A percentile compares a stretch with the other conserved stretches of the same genome.
Conservation (phyloP, 116 monocot genomes). For the Zostera marina region DNA sequence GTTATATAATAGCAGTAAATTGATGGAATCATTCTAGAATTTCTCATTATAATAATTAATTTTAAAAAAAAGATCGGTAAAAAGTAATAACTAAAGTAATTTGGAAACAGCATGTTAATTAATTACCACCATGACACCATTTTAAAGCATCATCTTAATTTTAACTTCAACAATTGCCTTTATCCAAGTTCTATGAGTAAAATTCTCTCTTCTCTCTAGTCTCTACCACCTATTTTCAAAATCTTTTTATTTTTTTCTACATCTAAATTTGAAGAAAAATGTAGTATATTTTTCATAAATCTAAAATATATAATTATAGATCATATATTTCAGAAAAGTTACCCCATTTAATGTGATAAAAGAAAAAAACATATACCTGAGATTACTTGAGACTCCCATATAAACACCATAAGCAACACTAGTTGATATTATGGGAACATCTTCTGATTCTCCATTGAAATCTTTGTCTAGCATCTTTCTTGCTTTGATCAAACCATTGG, state of each 20-base stretch:
- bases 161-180: too few relatives aligned
- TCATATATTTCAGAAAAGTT: not conserved
- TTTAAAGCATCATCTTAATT: too few relatives aligned
- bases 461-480: constrained; percentile 65
- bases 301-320: not conserved
- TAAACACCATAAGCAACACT: constrained; percentile 97
- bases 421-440: constrained; percentile 76
- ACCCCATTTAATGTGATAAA: not conserved
- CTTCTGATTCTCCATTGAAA: constrained; percentile 57
- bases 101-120: too few relatives aligned
- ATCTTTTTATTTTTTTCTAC: too few relatives aligned
- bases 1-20: not conserved
- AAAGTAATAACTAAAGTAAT: too few relatives aligned
- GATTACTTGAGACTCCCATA: constrained; percentile 97
- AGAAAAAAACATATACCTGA: constrained; percentile 41
- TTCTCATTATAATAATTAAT: too few relatives aligned
- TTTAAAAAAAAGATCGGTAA: too few relatives aligned
- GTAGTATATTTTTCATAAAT: not conserved
- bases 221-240: too few relatives aligned
- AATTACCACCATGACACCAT: too few relatives aligned
- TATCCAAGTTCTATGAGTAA: too few relatives aligned
- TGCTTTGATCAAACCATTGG: constrained; percentile 62
- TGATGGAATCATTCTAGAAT: not conserved
- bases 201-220: too few relatives aligned
- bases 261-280: not conserved